Conservation (phyloP, 352 stramenopile species). For the Blastocystis sp. region DNA sequence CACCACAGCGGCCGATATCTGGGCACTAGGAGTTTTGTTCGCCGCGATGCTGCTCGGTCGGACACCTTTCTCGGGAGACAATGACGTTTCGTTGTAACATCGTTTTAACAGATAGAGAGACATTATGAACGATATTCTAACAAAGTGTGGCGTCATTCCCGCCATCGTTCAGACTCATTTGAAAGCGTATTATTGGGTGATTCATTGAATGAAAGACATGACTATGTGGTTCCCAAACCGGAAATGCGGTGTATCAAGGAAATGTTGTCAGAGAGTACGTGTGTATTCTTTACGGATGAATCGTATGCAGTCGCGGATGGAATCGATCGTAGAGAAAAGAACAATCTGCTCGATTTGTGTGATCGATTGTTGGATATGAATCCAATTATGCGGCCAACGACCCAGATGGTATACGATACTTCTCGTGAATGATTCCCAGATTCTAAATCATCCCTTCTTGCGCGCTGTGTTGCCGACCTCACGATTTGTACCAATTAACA, state of each 20-base stretch:
- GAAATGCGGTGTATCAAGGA: background rate
- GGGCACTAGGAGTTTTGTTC: slow-evolving; percentile 7
- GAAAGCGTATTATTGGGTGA: background rate
- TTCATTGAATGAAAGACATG: background rate
- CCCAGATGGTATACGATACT: background rate
- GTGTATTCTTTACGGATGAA: background rate
- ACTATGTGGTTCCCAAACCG: background rate
- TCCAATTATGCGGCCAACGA: slow-evolving; percentile 27
- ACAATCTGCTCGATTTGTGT: slow-evolving; percentile 9
- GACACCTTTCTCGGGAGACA: background rate
- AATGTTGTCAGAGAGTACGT: background rate
- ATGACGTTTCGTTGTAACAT: background rate
- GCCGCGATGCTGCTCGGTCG: background rate
- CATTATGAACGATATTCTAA: background rate
- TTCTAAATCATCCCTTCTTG: slow-evolving; percentile 5
- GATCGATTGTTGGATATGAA: slow-evolving; percentile 17
- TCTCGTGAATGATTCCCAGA: background rate
- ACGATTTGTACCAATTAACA: background rate
- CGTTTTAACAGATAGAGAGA: background rate
- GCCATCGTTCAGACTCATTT: background rate
- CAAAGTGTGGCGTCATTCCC: background rate
- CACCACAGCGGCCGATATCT: slow-evolving; percentile 7
- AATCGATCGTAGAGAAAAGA: background rate
- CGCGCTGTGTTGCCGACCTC: background rate
- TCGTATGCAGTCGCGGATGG: background rate